Evolutionary conservation across 495 filamentous ascomycete species (phyloP), one percentile per base, ranked within the genome.

Genomic region (Alectoria sarmentosa): DNA sequence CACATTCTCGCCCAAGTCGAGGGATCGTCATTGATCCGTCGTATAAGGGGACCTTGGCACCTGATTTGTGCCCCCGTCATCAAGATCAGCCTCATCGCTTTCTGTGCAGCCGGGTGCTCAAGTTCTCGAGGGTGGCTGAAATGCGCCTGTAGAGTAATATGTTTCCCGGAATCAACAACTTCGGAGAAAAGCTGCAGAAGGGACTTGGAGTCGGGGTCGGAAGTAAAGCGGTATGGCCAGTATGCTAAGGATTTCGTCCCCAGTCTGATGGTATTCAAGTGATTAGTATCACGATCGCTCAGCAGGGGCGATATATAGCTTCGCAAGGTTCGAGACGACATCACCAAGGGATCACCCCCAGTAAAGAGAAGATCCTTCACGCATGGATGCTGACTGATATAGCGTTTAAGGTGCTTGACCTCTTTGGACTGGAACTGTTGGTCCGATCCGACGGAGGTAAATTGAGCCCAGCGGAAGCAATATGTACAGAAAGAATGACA

Each of bases 401-500:
- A 56, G 28, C 34, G 3, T 32, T 56, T 56, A 30, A 56, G 52
- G 3, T 28, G 13, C 52, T 56, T 56, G 28, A 56, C 52, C 26
- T 56, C 52, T 34, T 56, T 56, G 34, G 52, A 56, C 34, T 30
- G 23, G 52, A 56, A 56, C 21, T 56, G 52, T 34, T 56, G 52
- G 1, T 56, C 52, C 26, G 52, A 56, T 56, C 52, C 52, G 28
- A 56, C 52, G n/a, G 52, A 56, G 34, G 52, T 56, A 21, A 56
- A 56, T 9, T 56, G 52, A 56, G 52, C 52, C 52, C 52, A 56
- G 52, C 52, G 52, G n/a, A 56, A 56, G 52, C 52, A 56, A 34
- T 56, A 56, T 32, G 52, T 56, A 34, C 52, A 56, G 52, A 56
- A 56, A 19, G 52, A 56, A 56, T 56, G 52, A 56, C 52, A 56